A percentile compares a stretch with the other conserved stretches of the same genome.
These are phyloP conservation scores for Dryas octopetala DNA, from an alignment of 306 rosid genomes.

Conservation along the genomic window DNA sequence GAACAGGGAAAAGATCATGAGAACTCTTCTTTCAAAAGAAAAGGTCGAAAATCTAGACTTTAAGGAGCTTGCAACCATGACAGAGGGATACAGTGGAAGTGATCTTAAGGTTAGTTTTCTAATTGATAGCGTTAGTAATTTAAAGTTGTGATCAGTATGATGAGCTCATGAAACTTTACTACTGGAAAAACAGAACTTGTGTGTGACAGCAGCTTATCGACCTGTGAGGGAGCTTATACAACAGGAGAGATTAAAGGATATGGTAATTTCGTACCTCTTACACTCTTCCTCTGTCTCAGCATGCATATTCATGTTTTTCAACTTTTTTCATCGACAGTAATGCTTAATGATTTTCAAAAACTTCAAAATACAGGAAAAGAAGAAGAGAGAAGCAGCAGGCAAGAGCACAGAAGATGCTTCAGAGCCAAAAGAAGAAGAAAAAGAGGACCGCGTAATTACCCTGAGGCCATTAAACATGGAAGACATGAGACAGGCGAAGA, in stretches of 20 bases:
- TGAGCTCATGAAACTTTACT: constrained; percentile 24
- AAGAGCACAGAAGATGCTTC: constrained; percentile 51
- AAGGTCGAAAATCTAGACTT: constrained; percentile 60
- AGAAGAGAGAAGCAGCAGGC: constrained; percentile 53
- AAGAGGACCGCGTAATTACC: constrained; percentile 52
- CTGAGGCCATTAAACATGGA: constrained; percentile 82
- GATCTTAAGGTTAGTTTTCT: constrained; percentile 76
- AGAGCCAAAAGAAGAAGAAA: constrained; percentile 47
- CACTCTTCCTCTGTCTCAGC: constrained; percentile 7
- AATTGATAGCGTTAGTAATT: constrained; percentile 7
- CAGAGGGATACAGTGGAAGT: constrained; percentile 90
- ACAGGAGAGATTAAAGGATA: constrained; percentile 74
- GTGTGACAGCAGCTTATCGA: constrained; percentile 86
- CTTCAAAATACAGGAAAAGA: constrained; percentile 59
- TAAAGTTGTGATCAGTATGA: not conserved
- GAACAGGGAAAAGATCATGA: constrained; percentile 71
- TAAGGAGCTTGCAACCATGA: constrained; percentile 72
- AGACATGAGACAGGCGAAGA: constrained; percentile 92
- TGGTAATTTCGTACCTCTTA: constrained; percentile 43
- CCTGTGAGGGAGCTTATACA: constrained; percentile 89
- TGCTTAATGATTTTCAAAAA: constrained; percentile 14
- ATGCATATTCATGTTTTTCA: not conserved
- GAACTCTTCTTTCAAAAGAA: constrained; percentile 68
- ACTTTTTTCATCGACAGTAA: not conserved
- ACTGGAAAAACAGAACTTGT: constrained; percentile 73